Evolutionary conservation across 2,329 filamentous ascomycete species (phyloP).

Genomic region (Zasmidium citrigriseum): DNA sequence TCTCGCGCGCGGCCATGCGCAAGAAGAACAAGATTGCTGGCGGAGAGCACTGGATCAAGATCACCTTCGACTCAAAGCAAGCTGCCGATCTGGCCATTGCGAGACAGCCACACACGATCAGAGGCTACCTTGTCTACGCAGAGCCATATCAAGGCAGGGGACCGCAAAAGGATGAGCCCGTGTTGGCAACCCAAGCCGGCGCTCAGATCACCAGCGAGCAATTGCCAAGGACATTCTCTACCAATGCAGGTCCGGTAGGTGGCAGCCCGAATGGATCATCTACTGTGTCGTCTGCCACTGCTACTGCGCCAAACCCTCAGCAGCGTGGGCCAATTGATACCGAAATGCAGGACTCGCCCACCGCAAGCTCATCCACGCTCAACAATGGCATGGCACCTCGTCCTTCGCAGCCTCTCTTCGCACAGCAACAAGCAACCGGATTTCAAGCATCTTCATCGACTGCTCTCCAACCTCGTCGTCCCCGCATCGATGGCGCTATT

Average conservation of each 20-base stretch:
- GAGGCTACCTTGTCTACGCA: constrained; percentile 50
- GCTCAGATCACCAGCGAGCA: constrained; percentile 30
- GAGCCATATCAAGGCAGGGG: constrained; percentile 49
- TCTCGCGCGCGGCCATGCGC: constrained; percentile 71
- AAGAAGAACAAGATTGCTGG: constrained; percentile 81
- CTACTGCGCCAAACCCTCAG: constrained; percentile 27
- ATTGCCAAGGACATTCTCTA: constrained; percentile 33
- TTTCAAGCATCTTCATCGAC: constrained; percentile 4
- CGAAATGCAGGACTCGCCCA: constrained; percentile 9
- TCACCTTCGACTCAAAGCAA: constrained; percentile 53
- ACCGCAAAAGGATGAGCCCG: constrained; percentile 44
- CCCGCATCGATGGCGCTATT: constrained; percentile 40
- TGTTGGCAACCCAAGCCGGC: constrained; percentile 41
- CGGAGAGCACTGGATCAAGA: constrained; percentile 83
- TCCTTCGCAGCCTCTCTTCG: not conserved
- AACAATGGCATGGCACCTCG: not conserved
- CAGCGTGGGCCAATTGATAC: constrained; percentile 2
- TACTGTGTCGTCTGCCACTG: constrained; percentile 45
- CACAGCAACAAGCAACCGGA: constrained; percentile 8
- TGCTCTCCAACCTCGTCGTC: constrained; percentile 23
- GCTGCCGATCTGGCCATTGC: constrained; percentile 52
- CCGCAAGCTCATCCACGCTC: constrained; percentile 14
- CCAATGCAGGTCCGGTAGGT: constrained; percentile 28
- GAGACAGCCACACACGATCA: constrained; percentile 48
- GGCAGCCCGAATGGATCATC: constrained; percentile 35